Percentiles rank a stretch among this genome's conserved stretches.
phyloP scores from a whole-genome alignment of 1,139 yeast species.

The Lodderomyces parapsilosis region DNA sequence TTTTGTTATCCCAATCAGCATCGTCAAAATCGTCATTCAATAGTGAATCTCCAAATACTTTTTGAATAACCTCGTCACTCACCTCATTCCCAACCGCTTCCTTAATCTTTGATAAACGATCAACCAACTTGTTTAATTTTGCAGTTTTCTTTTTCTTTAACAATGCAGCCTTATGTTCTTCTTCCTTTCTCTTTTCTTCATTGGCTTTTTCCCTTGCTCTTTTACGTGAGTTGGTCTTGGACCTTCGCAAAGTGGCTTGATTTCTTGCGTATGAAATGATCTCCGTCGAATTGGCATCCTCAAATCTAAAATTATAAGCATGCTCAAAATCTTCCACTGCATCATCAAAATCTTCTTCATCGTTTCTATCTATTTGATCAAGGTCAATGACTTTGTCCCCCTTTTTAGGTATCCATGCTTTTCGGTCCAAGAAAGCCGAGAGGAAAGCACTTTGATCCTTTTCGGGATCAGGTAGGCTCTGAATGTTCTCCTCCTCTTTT shows the following conservation, averaged over 20 bases:
- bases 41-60: conserved; percentile 69
- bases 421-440: conserved; percentile 65
- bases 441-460: conserved; percentile 66
- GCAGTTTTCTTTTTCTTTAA: conserved; percentile 70
- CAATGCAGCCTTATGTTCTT: conserved; percentile 56
- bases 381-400: conserved; percentile 54
- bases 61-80: conserved; percentile 58
- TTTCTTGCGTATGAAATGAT: conserved; percentile 96
- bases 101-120: conserved; percentile 71
- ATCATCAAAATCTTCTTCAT: conserved; percentile 86
- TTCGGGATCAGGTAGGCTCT: conserved; percentile 65
- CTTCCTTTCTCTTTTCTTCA: conserved; percentile 52
- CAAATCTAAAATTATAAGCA: conserved; percentile 92
- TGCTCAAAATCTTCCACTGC: conserved; percentile 89
- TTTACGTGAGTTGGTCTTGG: conserved; percentile 72
- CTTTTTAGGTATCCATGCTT: conserved; percentile 84
- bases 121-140: conserved; percentile 76
- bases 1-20: conserved; percentile 86
- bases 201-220: conserved; percentile 74
- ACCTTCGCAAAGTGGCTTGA: conserved; percentile 88
- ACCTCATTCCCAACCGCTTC: conserved; percentile 82
- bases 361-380: conserved; percentile 59
- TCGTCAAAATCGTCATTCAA: conserved; percentile 88
- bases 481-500: conserved; percentile 9
- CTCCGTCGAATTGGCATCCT: conserved; percentile 88